Conservation (phyloP, 164 flowering plant genomes). For the Umbellularia californica region DNA sequence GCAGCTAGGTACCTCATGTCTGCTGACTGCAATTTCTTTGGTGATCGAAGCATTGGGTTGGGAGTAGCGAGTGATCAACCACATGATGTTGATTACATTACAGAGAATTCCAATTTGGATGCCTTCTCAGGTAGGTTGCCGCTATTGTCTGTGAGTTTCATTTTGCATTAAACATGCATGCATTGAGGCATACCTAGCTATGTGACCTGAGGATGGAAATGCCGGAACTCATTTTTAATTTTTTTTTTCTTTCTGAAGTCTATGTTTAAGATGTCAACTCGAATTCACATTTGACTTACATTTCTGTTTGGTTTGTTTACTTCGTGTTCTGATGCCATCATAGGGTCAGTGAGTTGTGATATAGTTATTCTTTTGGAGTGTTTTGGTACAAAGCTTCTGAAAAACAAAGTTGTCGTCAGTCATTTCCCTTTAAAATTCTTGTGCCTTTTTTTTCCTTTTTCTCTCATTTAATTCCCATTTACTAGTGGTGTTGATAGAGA, state of each 20-base stretch:
- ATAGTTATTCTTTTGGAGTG: no score
- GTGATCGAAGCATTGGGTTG: slow-evolving; percentile 38
- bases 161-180: background rate
- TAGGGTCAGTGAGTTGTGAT: no score
- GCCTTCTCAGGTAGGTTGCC: slow-evolving; percentile 36
- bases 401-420: no score
- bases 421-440: no score
- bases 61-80: slow-evolving; percentile 20
- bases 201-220: background rate
- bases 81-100: slow-evolving; percentile 10
- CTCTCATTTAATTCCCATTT: background rate
- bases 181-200: no score
- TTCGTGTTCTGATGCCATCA: background rate
- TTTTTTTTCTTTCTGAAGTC: background rate
- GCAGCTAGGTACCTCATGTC: slow-evolving; percentile 73
- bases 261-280: no score
- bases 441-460: no score
- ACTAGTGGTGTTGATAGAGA: background rate
- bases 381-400: no score
- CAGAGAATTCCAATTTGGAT: slow-evolving; percentile 23
- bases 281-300: background rate
- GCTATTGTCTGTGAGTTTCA: background rate
- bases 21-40: slow-evolving; percentile 63
- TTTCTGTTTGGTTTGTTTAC: background rate
- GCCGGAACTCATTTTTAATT: background rate